Percentiles rank a stretch among this genome's conserved stretches.
These are phyloP conservation scores for Cladosporium sp. DNA, from an alignment of 2,329 filamentous ascomycete genomes.

Conservation along the genomic window DNA sequence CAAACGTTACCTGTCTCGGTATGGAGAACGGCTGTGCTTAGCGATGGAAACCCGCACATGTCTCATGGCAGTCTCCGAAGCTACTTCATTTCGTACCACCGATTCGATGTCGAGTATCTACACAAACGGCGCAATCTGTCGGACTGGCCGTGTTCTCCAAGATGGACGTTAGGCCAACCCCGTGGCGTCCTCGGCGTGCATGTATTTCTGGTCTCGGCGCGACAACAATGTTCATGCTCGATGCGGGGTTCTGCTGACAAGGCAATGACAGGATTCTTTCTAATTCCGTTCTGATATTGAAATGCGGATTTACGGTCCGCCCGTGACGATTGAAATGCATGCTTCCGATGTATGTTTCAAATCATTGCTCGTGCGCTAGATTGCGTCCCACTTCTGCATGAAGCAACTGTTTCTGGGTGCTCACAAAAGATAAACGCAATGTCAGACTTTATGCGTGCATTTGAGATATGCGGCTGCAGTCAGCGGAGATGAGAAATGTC, in stretches of 20 bases:
- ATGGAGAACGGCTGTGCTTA: background rate
- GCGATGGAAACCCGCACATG: background rate
- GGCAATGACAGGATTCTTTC: background rate
- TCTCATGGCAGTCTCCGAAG: constrained; percentile 1
- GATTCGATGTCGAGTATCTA: background rate
- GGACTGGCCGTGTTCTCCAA: background rate
- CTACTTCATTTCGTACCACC: background rate
- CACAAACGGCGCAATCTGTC: background rate
- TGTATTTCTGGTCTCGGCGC: background rate
- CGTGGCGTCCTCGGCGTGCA: constrained; percentile 4
- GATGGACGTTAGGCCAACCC: background rate
- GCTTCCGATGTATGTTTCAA: too few species aligned
- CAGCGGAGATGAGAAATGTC: background rate
- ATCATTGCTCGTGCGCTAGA: too few species aligned
- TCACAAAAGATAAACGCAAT: background rate
- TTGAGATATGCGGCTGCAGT: background rate
- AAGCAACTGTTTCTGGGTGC: background rate
- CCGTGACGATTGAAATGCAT: background rate
- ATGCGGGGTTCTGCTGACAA: background rate
- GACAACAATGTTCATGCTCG: background rate
- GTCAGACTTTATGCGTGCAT: background rate
- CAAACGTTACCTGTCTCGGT: constrained; percentile 1
- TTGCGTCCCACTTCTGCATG: too few species aligned
- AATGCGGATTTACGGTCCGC: background rate
- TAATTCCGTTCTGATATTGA: too few species aligned